phyloP scores from a whole-genome alignment of 768 basidiomycete species.

The Tubosaeta brunneosetosa region DNA sequence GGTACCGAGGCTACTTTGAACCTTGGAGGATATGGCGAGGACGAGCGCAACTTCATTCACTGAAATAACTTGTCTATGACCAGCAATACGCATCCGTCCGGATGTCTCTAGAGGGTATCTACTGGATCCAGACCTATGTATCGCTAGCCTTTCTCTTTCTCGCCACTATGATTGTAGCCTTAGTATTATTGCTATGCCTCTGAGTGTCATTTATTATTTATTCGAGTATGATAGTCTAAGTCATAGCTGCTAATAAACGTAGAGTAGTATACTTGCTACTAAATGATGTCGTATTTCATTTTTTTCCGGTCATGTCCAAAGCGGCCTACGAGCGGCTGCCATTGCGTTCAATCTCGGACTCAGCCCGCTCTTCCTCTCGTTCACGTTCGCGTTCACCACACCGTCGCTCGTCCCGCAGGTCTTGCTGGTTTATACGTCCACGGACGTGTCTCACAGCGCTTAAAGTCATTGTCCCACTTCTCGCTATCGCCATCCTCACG shows the following conservation, averaged over 20 bases:
- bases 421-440: slow-evolving; percentile 29
- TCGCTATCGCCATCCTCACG: slow-evolving; percentile 38
- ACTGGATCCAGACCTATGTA: not conserved
- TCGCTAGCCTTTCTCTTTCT: not conserved
- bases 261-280: not conserved
- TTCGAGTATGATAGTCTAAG: not conserved
- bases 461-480: slow-evolving; percentile 41
- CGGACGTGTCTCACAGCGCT: slow-evolving; percentile 37
- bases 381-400: slow-evolving; percentile 24
- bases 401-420: slow-evolving; percentile 23
- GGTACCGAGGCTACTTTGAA: not conserved
- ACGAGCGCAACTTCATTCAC: not conserved
- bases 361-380: slow-evolving; percentile 19
- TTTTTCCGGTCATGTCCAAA: slow-evolving; percentile 31
- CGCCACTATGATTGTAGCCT: slow-evolving; percentile 5
- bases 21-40: not conserved
- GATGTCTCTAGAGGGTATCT: no score
- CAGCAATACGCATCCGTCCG: no score
- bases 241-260: no score
- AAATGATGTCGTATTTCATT: not conserved
- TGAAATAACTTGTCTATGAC: not conserved
- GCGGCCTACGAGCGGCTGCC: slow-evolving; percentile 47
- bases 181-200: not conserved
- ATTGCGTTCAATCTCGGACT: slow-evolving; percentile 40
- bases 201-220: not conserved